These are phyloP conservation scores for Paramecium primaurelia DNA, from an alignment of 73 alveolate genomes.

Conservation along the genomic window DNA sequence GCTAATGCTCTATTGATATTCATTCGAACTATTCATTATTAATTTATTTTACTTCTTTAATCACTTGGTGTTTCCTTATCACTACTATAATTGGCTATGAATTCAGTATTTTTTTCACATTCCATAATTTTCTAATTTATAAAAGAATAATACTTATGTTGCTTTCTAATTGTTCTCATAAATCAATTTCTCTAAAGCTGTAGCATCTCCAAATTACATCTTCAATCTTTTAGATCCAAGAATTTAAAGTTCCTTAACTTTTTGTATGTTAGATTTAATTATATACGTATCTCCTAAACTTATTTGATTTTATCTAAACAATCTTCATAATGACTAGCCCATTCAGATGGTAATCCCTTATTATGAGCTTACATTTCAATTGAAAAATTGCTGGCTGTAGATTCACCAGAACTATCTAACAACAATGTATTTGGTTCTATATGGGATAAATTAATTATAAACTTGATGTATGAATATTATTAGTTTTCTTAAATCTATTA, in stretches of 20 bases:
- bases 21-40: background rate
- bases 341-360: background rate
- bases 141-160: background rate
- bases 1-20: slow-evolving; percentile 40
- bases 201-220: background rate
- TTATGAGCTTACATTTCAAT: background rate
- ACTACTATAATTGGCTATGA: background rate
- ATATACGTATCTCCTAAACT: background rate
- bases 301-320: background rate
- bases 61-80: slow-evolving; percentile 25
- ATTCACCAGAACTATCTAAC: background rate
- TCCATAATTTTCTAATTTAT: background rate
- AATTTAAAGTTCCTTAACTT: background rate
- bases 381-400: background rate
- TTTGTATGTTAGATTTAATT: background rate
- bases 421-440: background rate
- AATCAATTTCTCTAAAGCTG: background rate
- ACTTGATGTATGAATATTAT: background rate
- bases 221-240: background rate
- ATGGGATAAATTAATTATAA: background rate
- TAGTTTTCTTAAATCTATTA: background rate
- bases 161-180: background rate
- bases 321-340: background rate
- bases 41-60: background rate
- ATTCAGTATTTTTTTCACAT: background rate